Conservation (phyloP, 2,329 filamentous ascomycete species). For the Huntiella bhutanensis region DNA sequence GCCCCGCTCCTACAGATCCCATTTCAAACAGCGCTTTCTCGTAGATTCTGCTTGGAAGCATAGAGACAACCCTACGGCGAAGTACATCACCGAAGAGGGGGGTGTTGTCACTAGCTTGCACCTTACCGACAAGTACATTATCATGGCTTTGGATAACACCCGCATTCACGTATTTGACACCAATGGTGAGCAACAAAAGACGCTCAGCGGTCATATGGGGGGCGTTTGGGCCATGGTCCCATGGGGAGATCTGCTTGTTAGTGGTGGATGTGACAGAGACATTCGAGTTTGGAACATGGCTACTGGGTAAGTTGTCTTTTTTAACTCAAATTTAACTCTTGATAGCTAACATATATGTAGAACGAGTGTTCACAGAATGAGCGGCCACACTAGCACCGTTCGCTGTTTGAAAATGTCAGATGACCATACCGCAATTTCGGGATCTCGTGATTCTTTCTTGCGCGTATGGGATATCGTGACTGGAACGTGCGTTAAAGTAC, state of each 20-base stretch:
- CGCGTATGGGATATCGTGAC: conserved; percentile 87
- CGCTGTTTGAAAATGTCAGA: conserved; percentile 97
- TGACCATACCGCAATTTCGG: conserved; percentile 81
- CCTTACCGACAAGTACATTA: conserved; percentile 87
- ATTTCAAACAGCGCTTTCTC: conserved; percentile 94
- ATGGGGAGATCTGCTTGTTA: conserved; percentile 87
- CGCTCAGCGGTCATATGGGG: conserved; percentile 90
- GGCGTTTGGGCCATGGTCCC: conserved; percentile 99
- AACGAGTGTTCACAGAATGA: conserved; percentile 52
- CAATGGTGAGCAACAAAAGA: conserved; percentile 71
- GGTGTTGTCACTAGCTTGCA: conserved; percentile 93
- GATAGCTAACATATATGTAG: conserved; percentile 8
- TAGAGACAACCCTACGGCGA: conserved; percentile 64
- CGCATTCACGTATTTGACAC: conserved; percentile 98
- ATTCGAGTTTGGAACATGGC: conserved; percentile 93
- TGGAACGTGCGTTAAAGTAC: conserved; percentile 73
- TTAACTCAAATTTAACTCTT: not conserved
- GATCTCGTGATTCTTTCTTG: conserved; percentile 83
- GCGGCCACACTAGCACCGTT: conserved; percentile 91
- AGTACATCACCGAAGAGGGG: conserved; percentile 88
- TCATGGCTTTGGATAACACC: conserved; percentile 91
- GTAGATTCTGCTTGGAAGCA: conserved; percentile 94
- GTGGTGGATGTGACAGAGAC: conserved; percentile 88
- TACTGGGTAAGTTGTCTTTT: conserved; percentile 47
- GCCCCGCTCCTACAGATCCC: conserved; percentile 74